Evolutionary conservation across 2,329 filamentous ascomycete species (phyloP), one percentile per base, ranked within the genome.

Genomic region (Stemphylium beticola): DNA sequence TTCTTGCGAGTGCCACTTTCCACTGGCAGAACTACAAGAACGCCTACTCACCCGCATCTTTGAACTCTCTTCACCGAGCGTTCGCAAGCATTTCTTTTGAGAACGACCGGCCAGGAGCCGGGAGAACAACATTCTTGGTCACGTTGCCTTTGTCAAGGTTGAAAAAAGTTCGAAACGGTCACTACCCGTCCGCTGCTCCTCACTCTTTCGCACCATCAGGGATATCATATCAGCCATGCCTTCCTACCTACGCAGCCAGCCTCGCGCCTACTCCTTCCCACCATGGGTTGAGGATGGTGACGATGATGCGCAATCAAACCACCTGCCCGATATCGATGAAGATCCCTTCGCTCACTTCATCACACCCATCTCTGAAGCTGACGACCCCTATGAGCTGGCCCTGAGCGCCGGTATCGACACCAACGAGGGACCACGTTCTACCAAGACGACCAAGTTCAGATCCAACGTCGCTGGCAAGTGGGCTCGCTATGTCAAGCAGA

Each of bases 321-420:
- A 66, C 10, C 73, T 77, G 2, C 73, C 72, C 12, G 73, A 77
- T 51, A 78, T 78, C 51, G 76, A 78, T 53, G 75, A 78, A 37
- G 74, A 78, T 37, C 76, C 76, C 6, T 77, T 77, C 54, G 71
- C 75, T 29, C 76, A 78, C 66, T 78, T 78, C 67, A 67, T 78
- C 17, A 74, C 71, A 7, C 76, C 76, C 2, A 65, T 78, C 46
- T 62, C 61, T n/a, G 76, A 78, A 36, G 76, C 77, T 17, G 76
- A 77, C 33, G 73, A 76, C 42, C 74, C 75, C 7, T 74, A 73
- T 44, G 71, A 75, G 47, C 66, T 75, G 26, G 68, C 73, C 14
- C 61, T 77, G 36, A 76, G 69, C 42, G 76, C 76, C 41, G 76
- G 76, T 50, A 78, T 78, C 58, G 65, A 73, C 44, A 49, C 64